These are phyloP conservation scores for Begonia loranthoides DNA, from an alignment of 306 rosid genomes.

Conservation along the genomic window DNA sequence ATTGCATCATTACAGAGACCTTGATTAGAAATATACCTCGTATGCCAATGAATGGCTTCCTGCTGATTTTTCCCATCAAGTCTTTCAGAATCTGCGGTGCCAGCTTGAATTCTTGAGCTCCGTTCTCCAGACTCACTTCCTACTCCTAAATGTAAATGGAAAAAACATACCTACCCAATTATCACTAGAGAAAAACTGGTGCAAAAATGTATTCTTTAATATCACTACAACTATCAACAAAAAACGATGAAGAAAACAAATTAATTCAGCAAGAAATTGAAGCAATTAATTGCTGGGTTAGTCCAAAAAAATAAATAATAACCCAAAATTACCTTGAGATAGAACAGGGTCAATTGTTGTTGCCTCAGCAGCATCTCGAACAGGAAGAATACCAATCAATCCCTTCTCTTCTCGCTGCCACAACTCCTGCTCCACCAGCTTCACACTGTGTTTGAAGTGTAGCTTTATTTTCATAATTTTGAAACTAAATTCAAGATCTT, in stretches of 20 bases:
- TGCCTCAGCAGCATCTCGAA: constrained; percentile 72
- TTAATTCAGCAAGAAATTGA: too few relatives aligned
- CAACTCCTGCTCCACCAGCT: constrained; percentile 94
- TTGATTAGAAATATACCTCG: constrained; percentile 29
- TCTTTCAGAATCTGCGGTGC: constrained; percentile 53
- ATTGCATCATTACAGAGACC: not conserved
- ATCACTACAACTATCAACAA: too few relatives aligned
- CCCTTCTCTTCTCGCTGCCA: constrained; percentile 99
- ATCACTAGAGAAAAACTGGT: too few relatives aligned
- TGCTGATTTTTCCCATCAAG: constrained; percentile 54
- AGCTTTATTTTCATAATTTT: not conserved
- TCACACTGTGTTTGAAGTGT: constrained; percentile 43
- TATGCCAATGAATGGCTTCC: constrained; percentile 89
- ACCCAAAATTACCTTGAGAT: constrained; percentile 47
- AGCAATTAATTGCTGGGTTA: too few relatives aligned
- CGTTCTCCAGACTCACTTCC: constrained; percentile 60
- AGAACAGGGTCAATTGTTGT: constrained; percentile 31
- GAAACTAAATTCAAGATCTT: not conserved
- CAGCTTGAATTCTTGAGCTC: constrained; percentile 50
- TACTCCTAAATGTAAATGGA: constrained; percentile 14
- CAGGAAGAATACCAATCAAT: constrained; percentile 84
- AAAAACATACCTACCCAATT: too few relatives aligned
- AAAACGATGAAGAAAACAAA: too few relatives aligned
- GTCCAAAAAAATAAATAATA: not conserved
- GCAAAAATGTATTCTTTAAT: too few relatives aligned